Base-by-base conservation (phyloP, 306 rosid species). In the Sicyos edulis region DNA sequence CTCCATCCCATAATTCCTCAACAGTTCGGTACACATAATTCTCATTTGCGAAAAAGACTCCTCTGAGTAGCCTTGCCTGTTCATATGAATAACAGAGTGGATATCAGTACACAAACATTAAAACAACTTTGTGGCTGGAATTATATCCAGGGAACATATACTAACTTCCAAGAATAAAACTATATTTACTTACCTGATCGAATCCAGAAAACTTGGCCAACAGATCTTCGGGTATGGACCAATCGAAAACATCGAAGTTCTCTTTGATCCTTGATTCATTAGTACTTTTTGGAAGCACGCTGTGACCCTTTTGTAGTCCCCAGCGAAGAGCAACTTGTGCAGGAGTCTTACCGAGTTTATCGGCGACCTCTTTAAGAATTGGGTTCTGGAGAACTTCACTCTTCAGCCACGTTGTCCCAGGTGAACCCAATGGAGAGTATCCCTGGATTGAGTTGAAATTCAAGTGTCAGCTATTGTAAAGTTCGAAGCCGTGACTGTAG, bases 291-390 rank as follows among this genome's bases (percentile, higher is more conserved):
- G 95, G 96, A 72, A 90, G 87, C 68, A 90, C 87, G 67, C 88
- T 88, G 20, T 90, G 88, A 54, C 91, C 89, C 85, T 62, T 86
- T 76, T 90, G 91, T 70, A 86, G 85, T 66, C 96, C 96, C 93
- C 96, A 88, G 14, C 93, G 89, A 65, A 90, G 82, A 71, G 91
- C 89, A 37, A 90, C 88, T 80, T 90, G 89, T 29, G 93, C 93
- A 11, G 93, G 93, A 73, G 86, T 84, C 77, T 81, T 89, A 29
- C 88, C 88, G 32, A 89, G 74, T 67, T 77, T 83, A 42, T 82
- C 81, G 0, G 88, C 87, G 0, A 87, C 59, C 47, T 37, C 79
- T 10, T 44, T 80, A 51, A 87, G 44, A 51, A 81, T 42, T 19
- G 88, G 92, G 53, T 85, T 80, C 81, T 78, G 70, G 14, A 89